phyloP scores from a whole-genome alignment of 1,284 basidiomycete genomes.

The Puccinia novopanici region DNA sequence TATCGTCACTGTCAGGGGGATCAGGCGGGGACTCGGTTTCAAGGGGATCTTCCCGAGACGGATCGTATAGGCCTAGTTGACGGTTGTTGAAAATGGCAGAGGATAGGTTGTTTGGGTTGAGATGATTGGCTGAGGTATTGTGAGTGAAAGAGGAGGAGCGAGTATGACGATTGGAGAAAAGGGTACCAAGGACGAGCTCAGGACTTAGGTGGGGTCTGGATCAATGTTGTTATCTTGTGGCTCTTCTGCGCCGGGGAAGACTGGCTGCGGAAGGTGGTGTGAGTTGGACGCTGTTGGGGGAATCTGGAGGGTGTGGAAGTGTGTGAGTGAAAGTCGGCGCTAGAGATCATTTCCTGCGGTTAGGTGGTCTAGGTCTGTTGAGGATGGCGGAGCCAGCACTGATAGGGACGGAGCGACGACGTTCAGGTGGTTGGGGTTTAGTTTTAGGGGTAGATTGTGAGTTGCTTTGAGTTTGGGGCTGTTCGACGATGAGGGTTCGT shows the following conservation, averaged over 20 bases:
- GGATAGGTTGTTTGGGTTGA: constrained; percentile 33
- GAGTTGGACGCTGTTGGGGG: not conserved
- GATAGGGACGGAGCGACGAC: constrained; percentile 3
- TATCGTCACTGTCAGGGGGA: not conserved
- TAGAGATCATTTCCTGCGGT: constrained; percentile 21
- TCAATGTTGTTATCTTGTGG: not conserved
- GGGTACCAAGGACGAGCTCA: constrained; percentile 12
- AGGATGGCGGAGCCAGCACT: not conserved
- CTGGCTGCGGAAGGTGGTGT: not conserved
- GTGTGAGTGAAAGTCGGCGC: not conserved
- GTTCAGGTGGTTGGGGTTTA: constrained; percentile 7
- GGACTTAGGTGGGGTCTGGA: not conserved
- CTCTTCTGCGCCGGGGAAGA: not conserved
- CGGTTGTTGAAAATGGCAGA: constrained; percentile 36
- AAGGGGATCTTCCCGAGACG: not conserved
- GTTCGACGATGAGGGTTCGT: constrained; percentile 4
- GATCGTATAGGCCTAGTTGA: constrained; percentile 31
- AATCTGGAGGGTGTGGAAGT: not conserved
- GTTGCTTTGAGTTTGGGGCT: not conserved
- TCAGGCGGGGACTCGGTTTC: not conserved
- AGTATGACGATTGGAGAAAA: constrained; percentile 5
- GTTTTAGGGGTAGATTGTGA: not conserved
- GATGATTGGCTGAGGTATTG: constrained; percentile 1
- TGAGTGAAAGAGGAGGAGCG: not conserved
- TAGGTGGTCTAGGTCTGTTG: constrained; percentile 28